Percentiles rank a stretch among this genome's conserved stretches.
Conservation (phyloP, 805 yeast genomes). For the Kregervanrija pseudodelftensis region DNA sequence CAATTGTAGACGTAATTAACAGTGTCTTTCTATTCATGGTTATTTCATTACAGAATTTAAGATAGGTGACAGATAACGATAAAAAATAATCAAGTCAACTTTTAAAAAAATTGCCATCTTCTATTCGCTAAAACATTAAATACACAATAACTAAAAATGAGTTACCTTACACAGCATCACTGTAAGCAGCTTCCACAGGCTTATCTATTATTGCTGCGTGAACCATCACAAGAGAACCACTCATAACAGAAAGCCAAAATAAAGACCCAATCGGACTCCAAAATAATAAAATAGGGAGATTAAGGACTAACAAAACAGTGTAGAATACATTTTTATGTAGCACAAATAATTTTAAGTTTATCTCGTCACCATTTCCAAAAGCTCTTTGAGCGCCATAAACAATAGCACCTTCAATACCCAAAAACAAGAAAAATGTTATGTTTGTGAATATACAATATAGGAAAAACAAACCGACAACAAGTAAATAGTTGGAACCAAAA, state of each 20-base stretch:
- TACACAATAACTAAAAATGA: neutral
- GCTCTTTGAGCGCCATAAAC: slow-evolving; percentile 33
- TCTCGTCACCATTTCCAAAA: slow-evolving; percentile 21
- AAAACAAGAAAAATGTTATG: slow-evolving; percentile 69
- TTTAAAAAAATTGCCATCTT: too few relatives aligned
- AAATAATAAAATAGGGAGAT: slow-evolving; percentile 45
- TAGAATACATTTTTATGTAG: slow-evolving; percentile 75
- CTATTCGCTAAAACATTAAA: too few relatives aligned
- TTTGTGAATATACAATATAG: slow-evolving; percentile 82
- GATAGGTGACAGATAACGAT: too few relatives aligned
- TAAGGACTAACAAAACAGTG: slow-evolving; percentile 68
- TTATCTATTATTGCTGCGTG: slow-evolving; percentile 92
- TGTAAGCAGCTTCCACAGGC: slow-evolving; percentile 91
- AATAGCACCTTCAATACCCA: slow-evolving; percentile 39
- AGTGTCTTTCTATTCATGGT: too few relatives aligned
- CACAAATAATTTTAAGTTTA: slow-evolving; percentile 40
- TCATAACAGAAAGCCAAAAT: slow-evolving; percentile 88
- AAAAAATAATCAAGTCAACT: too few relatives aligned
- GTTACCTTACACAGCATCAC: slow-evolving; percentile 44
- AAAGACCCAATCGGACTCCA: slow-evolving; percentile 87
- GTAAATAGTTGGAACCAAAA: slow-evolving; percentile 77
- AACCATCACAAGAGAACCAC: slow-evolving; percentile 66
- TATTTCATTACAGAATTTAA: too few relatives aligned
- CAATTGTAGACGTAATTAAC: too few relatives aligned
- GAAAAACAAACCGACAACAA: slow-evolving; percentile 58